Evolutionary conservation across 2,329 filamentous ascomycete species (phyloP).

Genomic region (Scedosporium aurantiacum): DNA sequence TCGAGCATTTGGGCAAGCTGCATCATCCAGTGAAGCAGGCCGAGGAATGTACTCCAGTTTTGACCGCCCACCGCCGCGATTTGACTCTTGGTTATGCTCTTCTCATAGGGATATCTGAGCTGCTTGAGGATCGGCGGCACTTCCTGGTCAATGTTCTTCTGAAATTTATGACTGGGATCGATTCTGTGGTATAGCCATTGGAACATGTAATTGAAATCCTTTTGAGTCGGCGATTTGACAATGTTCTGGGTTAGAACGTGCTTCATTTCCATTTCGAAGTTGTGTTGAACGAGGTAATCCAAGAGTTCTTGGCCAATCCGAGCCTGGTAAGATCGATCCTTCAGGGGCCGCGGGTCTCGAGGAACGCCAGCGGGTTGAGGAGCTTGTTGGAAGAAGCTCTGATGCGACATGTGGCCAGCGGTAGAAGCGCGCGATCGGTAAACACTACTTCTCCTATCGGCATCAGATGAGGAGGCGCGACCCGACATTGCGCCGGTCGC

Average conservation of each 20-base stretch:
- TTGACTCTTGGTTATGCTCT: constrained; percentile 92
- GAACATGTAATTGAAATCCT: constrained; percentile 97
- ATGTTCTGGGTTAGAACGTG: constrained; percentile 84
- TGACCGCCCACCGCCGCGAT: constrained; percentile 90
- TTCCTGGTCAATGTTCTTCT: constrained; percentile 91
- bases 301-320: constrained; percentile 80
- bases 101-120: constrained; percentile 86
- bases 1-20: constrained; percentile 92
- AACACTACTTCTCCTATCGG: constrained; percentile 70
- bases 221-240: constrained; percentile 88
- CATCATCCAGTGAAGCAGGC: constrained; percentile 98
- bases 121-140: constrained; percentile 89
- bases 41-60: constrained; percentile 93
- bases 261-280: constrained; percentile 98
- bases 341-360: constrained; percentile 75
- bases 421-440: constrained; percentile 60
- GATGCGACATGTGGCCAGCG: constrained; percentile 58
- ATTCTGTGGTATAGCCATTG: constrained; percentile 96
- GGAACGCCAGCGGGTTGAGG: constrained; percentile 73
- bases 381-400: constrained; percentile 90
- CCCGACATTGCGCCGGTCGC: constrained; percentile 13
- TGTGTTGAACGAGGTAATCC: constrained; percentile 85
- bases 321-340: constrained; percentile 67
- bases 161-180: constrained; percentile 85
- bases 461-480: constrained; percentile 37